Conservation (phyloP, 1,284 basidiomycete genomes). For the Salmacisia buchloeana region DNA sequence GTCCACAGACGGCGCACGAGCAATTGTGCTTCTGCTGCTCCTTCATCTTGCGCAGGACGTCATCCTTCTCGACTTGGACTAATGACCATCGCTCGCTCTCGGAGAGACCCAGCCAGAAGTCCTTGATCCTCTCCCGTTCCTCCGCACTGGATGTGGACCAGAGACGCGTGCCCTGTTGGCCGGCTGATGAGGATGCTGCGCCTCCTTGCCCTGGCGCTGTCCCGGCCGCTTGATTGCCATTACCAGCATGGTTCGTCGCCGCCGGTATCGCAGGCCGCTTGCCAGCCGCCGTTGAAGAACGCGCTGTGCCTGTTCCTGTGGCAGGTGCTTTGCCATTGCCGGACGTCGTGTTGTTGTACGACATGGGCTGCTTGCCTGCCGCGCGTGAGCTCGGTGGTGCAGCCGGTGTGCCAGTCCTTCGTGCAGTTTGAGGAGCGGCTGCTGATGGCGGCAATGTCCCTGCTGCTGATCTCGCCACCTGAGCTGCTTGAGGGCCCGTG, state of each 20-base stretch:
- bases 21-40: slow-evolving; percentile 96
- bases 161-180: slow-evolving; percentile 55
- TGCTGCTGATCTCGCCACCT: slow-evolving; percentile 22
- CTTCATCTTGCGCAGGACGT: slow-evolving; percentile 95
- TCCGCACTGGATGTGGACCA: slow-evolving; percentile 83
- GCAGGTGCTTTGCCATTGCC: slow-evolving; percentile 37
- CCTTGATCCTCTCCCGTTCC: slow-evolving; percentile 91
- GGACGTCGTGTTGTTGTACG: slow-evolving; percentile 24
- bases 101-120: slow-evolving; percentile 87
- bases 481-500: slow-evolving; percentile 37
- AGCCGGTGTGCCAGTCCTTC: slow-evolving; percentile 9
- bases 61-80: slow-evolving; percentile 94
- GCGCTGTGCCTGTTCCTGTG: slow-evolving; percentile 31
- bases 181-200: background rate
- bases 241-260: slow-evolving; percentile 3
- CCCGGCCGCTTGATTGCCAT: slow-evolving; percentile 11
- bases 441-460: slow-evolving; percentile 37
- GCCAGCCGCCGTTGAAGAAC: slow-evolving; percentile 53
- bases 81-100: slow-evolving; percentile 83
- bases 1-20: slow-evolving; percentile 88
- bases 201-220: slow-evolving; percentile 6
- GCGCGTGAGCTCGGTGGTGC: slow-evolving; percentile 61
- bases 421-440: slow-evolving; percentile 14
- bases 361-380: slow-evolving; percentile 71
- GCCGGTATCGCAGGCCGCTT: slow-evolving; percentile 51